Base-by-base conservation (phyloP, 2,329 filamentous ascomycete species). In the Ophiostoma perfectum region DNA sequence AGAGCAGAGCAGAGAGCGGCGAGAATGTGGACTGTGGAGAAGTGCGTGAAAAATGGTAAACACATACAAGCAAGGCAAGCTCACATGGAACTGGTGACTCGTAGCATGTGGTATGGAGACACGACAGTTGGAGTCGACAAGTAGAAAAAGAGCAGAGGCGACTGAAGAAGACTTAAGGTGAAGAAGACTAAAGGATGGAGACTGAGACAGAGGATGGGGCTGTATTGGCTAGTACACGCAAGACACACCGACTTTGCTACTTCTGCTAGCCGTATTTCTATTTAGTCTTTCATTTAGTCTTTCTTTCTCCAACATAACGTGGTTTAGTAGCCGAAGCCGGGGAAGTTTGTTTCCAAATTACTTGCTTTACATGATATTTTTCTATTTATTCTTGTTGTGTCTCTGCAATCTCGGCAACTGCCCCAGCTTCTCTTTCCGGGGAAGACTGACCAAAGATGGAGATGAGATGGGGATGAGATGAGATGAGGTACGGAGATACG, bases 61-160 rank as follows among this genome's bases (percentile, higher is more conserved):
- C 9, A 60, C 27, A 60, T 36, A 41, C 4, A 6, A 41, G 27
- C 11, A 18, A 52, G n/a, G 27, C 49, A 55, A 55, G 27, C 27
- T 27, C 27, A 47, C 45, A 47, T 44, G 14, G n/a, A 55, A 11
- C 11, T 3, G 49, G 14, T 55, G 49, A 55, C 18, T 55, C 49
- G 27, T 60, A 62, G 58, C 36, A 62, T 62, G 38, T 62, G 58
- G 55, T 60, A 60, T 60, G 55, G 55, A 60, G 27, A 60, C 49
- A 11, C 27, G 27, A 38, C 55, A 36, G 55, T 60, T 55, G 49
- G 49, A 55, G 49, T 55, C 18, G 49, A 9, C 27, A 60, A 60
- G 55, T 60, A 18, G 55, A 60, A 60, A 60, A 60, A 60, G 27
- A 60, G 55, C 55, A 60, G 16, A 60, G 27, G 27, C 27, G 27